Percentiles rank a stretch among this genome's conserved stretches.
These are phyloP conservation scores for Pulicaria dysenterica DNA, from an alignment of 129 eudicot species.

Conservation along the genomic window DNA sequence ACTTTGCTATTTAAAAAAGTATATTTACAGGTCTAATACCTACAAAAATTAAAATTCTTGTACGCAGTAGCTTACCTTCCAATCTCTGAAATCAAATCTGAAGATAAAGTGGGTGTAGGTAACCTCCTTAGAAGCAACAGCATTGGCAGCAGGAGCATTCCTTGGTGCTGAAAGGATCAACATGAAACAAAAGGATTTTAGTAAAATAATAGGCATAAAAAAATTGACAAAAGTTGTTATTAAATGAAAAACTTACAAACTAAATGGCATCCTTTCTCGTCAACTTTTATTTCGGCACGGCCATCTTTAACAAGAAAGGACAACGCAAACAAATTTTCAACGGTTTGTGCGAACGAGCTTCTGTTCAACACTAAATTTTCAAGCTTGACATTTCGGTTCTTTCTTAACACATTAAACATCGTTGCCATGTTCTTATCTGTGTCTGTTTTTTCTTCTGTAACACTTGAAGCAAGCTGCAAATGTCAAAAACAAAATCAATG, in stretches of 20 bases:
- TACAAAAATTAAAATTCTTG: neutral
- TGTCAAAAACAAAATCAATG: slow-evolving; percentile 5
- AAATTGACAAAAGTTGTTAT: neutral
- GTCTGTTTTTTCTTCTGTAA: slow-evolving; percentile 66
- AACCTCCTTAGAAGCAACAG: slow-evolving; percentile 78
- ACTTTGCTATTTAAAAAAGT: too few relatives aligned
- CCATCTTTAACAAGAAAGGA: slow-evolving; percentile 96
- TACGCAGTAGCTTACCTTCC: slow-evolving; percentile 64
- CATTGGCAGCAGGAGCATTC: slow-evolving; percentile 90
- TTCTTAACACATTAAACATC: slow-evolving; percentile 76
- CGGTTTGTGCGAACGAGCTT: slow-evolving; percentile 81
- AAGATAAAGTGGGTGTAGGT: slow-evolving; percentile 76
- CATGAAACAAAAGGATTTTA: neutral
- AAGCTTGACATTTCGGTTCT: slow-evolving; percentile 60
- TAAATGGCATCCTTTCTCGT: slow-evolving; percentile 69
- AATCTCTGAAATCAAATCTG: slow-evolving; percentile 83
- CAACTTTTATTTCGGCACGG: slow-evolving; percentile 70
- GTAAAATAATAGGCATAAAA: neutral
- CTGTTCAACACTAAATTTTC: slow-evolving; percentile 73
- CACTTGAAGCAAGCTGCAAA: slow-evolving; percentile 68
- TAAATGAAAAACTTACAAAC: slow-evolving; percentile 57
- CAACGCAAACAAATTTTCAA: slow-evolving; percentile 86
- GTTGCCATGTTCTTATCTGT: slow-evolving; percentile 94
- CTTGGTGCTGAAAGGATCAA: slow-evolving; percentile 61
- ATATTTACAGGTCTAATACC: too few relatives aligned